Conservation (phyloP, 2,329 filamentous ascomycete species). For the Colletotrichum sp. region DNA sequence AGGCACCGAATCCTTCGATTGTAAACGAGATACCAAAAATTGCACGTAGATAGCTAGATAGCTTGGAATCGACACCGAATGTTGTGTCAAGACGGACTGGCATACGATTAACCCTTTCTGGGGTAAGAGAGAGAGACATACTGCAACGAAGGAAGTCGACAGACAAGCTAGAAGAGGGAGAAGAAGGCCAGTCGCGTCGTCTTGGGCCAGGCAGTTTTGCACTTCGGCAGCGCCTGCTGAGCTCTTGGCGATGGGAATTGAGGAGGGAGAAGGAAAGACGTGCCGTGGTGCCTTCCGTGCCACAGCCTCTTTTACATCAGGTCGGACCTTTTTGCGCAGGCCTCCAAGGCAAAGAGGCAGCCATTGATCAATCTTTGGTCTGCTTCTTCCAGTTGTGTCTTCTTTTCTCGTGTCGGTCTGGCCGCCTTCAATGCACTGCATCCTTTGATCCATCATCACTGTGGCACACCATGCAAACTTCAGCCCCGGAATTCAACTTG, state of each 20-base stretch:
- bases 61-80: neutral
- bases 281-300: neutral
- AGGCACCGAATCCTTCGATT: neutral
- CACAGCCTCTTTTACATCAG: neutral
- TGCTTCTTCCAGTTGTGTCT: neutral
- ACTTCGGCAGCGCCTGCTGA: neutral
- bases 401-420: neutral
- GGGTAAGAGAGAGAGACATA: neutral
- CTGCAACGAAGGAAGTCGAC: neutral
- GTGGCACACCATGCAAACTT: neutral
- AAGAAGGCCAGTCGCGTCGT: neutral
- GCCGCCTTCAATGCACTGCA: neutral
- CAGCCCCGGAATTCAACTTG: neutral
- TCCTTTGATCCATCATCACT: neutral
- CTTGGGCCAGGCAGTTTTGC: neutral
- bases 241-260: neutral
- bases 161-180: neutral
- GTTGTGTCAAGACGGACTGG: neutral
- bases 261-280: neutral
- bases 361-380: neutral
- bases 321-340: neutral
- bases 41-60: conserved; percentile 4
- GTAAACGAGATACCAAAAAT: neutral
- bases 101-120: neutral
- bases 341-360: neutral